These are phyloP conservation scores for Wickerhamomyces alni DNA, from an alignment of 805 yeast species.

Conservation along the genomic window DNA sequence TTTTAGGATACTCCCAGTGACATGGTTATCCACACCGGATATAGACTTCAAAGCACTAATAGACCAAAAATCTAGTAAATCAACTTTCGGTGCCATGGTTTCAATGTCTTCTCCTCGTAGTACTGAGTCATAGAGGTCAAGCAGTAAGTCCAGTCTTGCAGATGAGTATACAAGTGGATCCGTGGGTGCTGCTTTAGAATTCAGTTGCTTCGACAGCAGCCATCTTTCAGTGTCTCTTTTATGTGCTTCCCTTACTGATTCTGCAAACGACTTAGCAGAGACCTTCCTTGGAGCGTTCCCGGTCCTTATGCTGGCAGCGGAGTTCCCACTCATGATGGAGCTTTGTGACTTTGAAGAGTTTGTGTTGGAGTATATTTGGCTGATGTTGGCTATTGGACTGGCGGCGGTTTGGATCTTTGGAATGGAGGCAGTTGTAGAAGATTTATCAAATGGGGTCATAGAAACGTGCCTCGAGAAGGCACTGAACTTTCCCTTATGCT, in stretches of 20 bases:
- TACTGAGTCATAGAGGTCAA: conserved; percentile 14
- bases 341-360: conserved; percentile 1
- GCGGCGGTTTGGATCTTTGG: no score
- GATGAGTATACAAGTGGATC: conserved; percentile 16
- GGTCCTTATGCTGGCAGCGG: not conserved
- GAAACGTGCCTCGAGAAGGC: conserved; percentile 10
- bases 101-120: conserved; percentile 4
- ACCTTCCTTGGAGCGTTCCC: no score
- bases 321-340: not conserved
- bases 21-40: conserved; percentile 11
- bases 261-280: conserved; percentile 2
- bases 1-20: conserved; percentile 11
- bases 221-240: conserved; percentile 15
- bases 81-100: conserved; percentile 5
- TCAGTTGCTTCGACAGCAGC: conserved; percentile 9
- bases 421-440: no score
- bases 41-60: conserved; percentile 17
- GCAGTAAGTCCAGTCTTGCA: conserved; percentile 13
- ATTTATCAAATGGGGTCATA: conserved; percentile 14
- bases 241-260: conserved; percentile 12
- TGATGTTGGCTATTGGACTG: no score
- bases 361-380: no score
- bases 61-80: conserved; percentile 16
- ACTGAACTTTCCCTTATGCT: not conserved
- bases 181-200: conserved; percentile 1